A percentile compares a stretch with the other conserved stretches of the same genome.
These are phyloP conservation scores for Aspergillus flavus DNA, from an alignment of 2,329 filamentous ascomycete genomes.

Conservation along the genomic window DNA sequence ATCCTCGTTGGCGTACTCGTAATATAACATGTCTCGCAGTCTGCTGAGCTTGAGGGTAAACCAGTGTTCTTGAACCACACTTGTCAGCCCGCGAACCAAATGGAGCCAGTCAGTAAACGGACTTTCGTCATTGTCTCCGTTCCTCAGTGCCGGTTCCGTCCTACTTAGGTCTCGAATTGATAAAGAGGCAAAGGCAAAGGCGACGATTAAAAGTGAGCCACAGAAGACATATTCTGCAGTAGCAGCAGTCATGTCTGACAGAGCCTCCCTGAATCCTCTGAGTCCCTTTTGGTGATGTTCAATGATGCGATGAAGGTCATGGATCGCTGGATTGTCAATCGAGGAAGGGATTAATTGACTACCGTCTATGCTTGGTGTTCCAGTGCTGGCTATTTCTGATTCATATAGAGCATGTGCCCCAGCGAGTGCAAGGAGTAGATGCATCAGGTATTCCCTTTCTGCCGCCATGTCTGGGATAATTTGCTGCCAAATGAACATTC, in stretches of 20 bases:
- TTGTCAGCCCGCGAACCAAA: conserved; percentile 18
- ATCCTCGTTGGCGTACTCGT: conserved; percentile 20
- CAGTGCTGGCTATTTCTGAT: too few relatives aligned
- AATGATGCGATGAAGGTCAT: conserved; percentile 9
- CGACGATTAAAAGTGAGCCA: conserved; percentile 23
- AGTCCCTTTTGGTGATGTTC: conserved; percentile 27
- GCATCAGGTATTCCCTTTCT: conserved; percentile 25
- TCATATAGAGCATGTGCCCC: conserved; percentile 8
- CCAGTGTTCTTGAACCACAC: conserved; percentile 18
- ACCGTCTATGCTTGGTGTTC: too few relatives aligned
- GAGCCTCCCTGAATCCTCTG: conserved; percentile 17
- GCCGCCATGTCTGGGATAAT: conserved; percentile 26
- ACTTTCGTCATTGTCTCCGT: neutral
- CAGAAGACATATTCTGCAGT: conserved; percentile 18
- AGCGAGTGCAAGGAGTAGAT: conserved; percentile 28
- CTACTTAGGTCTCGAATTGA: conserved; percentile 4
- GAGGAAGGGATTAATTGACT: too few relatives aligned
- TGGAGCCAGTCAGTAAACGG: conserved; percentile 22
- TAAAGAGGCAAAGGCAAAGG: conserved; percentile 25
- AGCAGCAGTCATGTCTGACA: conserved; percentile 8
- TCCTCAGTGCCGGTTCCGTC: too few relatives aligned
- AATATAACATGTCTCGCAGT: conserved; percentile 14
- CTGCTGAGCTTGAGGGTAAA: conserved; percentile 12
- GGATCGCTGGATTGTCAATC: too few relatives aligned
- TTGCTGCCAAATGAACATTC: conserved; percentile 19